Conservation (phyloP, 176 grass and related monocot genomes). For the Phyllostachys edulis region DNA sequence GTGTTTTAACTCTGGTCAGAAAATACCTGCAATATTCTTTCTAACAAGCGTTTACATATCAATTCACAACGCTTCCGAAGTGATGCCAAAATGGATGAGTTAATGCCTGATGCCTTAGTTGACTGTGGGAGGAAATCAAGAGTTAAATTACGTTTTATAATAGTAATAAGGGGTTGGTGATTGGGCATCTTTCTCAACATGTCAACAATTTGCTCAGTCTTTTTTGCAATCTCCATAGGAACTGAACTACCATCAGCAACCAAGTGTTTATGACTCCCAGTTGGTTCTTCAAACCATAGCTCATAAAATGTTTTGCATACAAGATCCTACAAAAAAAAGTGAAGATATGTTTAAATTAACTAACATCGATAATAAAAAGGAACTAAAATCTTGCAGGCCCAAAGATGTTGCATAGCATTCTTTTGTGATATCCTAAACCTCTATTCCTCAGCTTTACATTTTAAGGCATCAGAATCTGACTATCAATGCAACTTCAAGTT, state of each 20-base stretch:
- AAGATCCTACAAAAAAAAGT: constrained; percentile 61
- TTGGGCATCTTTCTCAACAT: constrained; percentile 97
- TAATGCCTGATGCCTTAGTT: constrained; percentile 81
- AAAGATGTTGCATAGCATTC: constrained; percentile 24
- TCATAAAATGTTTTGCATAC: constrained; percentile 99
- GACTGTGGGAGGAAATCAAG: constrained; percentile 98
- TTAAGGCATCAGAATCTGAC: not conserved
- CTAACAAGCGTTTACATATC: constrained; percentile 85
- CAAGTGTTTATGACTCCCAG: constrained; percentile 86
- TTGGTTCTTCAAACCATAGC: constrained; percentile 94
- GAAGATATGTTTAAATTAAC: constrained; percentile 27
- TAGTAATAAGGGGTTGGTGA: constrained; percentile 87
- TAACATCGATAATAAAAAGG: not conserved
- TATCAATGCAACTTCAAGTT: not conserved
- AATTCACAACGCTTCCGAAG: constrained; percentile 84
- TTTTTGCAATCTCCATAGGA: constrained; percentile 90
- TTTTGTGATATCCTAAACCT: constrained; percentile 10
- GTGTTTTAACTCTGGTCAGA: constrained; percentile 20
- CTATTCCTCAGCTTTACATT: constrained; percentile 4
- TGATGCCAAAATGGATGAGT: constrained; percentile 56
- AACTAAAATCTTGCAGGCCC: constrained; percentile 31
- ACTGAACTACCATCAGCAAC: constrained; percentile 98
- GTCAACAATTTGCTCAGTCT: constrained; percentile 99
- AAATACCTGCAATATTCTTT: constrained; percentile 97
- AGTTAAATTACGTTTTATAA: constrained; percentile 77